Percentiles rank a stretch among this genome's conserved stretches.
These are phyloP conservation scores for Canavalia ensiformis DNA, from an alignment of 306 rosid genomes.

Conservation along the genomic window DNA sequence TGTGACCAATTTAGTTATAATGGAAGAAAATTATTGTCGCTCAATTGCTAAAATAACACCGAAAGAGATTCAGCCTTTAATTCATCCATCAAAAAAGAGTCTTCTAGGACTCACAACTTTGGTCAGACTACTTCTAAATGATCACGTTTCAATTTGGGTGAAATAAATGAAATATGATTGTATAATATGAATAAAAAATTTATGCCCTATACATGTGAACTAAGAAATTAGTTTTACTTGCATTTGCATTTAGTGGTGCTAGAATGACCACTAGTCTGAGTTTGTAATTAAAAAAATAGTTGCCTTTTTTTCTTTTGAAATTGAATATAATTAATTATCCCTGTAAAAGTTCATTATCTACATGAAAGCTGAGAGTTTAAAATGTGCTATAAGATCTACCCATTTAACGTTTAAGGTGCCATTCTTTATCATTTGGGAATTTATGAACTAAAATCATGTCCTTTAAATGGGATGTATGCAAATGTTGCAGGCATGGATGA, in stretches of 20 bases:
- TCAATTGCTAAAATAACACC: not conserved
- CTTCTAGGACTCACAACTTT: slow-evolving; percentile 7
- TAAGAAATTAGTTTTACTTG: slow-evolving; percentile 13
- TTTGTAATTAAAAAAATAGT: not conserved
- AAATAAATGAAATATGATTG: not conserved
- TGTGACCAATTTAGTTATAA: not conserved
- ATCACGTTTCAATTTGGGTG: not conserved
- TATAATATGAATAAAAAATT: slow-evolving; percentile 8
- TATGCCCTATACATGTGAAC: not conserved
- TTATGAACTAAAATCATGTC: slow-evolving; percentile 17
- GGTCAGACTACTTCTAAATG: not conserved
- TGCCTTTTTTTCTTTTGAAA: too few relatives aligned
- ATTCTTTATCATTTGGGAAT: slow-evolving; percentile 32
- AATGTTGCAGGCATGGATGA: slow-evolving; percentile 81
- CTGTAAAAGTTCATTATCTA: slow-evolving; percentile 3
- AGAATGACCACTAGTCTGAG: not conserved
- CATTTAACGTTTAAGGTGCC: slow-evolving; percentile 34
- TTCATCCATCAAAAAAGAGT: not conserved
- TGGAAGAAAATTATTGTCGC: slow-evolving; percentile 12
- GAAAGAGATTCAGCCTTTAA: not conserved
- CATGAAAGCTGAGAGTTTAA: not conserved
- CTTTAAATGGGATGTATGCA: slow-evolving; percentile 26
- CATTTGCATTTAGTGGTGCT: slow-evolving; percentile 30
- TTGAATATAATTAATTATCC: not conserved
- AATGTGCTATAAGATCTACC: slow-evolving; percentile 5